phyloP scores from a whole-genome alignment of 1,284 basidiomycete species.

The Irpex sp. region DNA sequence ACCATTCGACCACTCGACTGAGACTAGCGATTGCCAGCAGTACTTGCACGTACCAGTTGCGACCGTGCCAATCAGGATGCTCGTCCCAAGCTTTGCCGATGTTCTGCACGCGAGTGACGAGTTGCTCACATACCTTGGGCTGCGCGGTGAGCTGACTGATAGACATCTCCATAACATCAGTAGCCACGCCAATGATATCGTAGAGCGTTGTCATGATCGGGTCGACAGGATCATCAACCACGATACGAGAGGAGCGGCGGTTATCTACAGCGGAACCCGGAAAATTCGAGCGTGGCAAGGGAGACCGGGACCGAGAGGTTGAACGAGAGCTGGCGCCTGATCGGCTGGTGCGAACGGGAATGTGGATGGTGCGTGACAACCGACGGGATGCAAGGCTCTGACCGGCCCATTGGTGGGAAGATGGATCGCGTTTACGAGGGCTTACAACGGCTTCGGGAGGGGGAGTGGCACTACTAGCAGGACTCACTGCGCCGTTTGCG shows the following conservation, averaged over 20 bases:
- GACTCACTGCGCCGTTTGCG: constrained; percentile 51
- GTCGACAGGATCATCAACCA: constrained; percentile 77
- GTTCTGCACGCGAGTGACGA: constrained; percentile 87
- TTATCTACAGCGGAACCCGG: constrained; percentile 53
- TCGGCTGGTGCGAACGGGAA: constrained; percentile 61
- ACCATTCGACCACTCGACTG: constrained; percentile 98
- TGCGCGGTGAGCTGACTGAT: constrained; percentile 82
- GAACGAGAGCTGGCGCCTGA: constrained; percentile 90
- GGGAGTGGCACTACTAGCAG: constrained; percentile 42
- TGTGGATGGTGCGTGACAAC: constrained; percentile 78
- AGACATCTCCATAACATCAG: constrained; percentile 90
- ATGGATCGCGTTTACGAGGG: constrained; percentile 52
- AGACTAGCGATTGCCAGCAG: constrained; percentile 95
- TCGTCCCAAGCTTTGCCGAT: constrained; percentile 97
- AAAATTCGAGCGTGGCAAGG: constrained; percentile 75
- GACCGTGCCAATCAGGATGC: constrained; percentile 95
- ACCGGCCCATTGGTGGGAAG: constrained; percentile 52
- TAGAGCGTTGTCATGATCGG: constrained; percentile 92
- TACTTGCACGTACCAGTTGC: constrained; percentile 98
- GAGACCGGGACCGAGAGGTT: constrained; percentile 93
- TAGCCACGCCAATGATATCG: constrained; percentile 92
- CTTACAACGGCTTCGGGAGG: constrained; percentile 58
- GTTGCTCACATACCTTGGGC: constrained; percentile 80
- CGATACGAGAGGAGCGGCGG: constrained; percentile 69
- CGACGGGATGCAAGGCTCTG: constrained; percentile 63